Evolutionary conservation across 1,284 basidiomycete species (phyloP).

Genomic region (Mycena citricolor): DNA sequence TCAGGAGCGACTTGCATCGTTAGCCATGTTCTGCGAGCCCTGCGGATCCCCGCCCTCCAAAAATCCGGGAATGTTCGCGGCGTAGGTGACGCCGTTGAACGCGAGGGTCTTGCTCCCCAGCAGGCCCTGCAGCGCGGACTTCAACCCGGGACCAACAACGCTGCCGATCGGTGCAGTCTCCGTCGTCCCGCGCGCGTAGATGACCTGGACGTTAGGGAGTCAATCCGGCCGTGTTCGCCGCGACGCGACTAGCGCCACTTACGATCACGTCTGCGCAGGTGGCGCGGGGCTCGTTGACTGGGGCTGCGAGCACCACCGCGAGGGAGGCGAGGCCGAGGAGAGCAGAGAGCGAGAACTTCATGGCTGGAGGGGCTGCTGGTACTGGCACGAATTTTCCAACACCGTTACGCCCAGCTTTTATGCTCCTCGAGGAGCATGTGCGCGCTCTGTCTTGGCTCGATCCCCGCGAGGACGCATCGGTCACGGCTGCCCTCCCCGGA

Average conservation of each 20-base stretch:
- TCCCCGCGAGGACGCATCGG: no score
- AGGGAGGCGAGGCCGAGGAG: slow-evolving; percentile 4
- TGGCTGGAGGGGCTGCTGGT: no score
- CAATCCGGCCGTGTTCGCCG: background rate
- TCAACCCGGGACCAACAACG: slow-evolving; percentile 13
- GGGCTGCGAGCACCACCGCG: slow-evolving; percentile 8
- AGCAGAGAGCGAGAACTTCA: slow-evolving; percentile 12
- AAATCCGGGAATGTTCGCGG: slow-evolving; percentile 15
- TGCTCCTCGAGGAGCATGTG: no score
- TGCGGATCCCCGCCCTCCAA: slow-evolving; percentile 18
- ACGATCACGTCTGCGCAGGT: slow-evolving; percentile 19
- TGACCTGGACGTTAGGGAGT: slow-evolving; percentile 5
- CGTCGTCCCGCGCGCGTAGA: slow-evolving; percentile 18
- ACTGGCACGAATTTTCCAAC: no score
- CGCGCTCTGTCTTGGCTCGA: no score
- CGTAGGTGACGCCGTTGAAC: slow-evolving; percentile 17
- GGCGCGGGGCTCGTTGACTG: slow-evolving; percentile 11
- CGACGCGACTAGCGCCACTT: background rate
- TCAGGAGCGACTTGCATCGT: slow-evolving; percentile 2
- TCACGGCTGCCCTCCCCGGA: no score
- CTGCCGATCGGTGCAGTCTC: slow-evolving; percentile 15
- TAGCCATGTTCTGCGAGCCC: slow-evolving; percentile 16
- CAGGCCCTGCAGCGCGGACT: slow-evolving; percentile 6
- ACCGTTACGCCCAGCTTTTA: no score
- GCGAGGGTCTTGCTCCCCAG: slow-evolving; percentile 13